Evolutionary conservation across 1,284 basidiomycete species (phyloP).

Genomic region (Fomitopsis betulina): DNA sequence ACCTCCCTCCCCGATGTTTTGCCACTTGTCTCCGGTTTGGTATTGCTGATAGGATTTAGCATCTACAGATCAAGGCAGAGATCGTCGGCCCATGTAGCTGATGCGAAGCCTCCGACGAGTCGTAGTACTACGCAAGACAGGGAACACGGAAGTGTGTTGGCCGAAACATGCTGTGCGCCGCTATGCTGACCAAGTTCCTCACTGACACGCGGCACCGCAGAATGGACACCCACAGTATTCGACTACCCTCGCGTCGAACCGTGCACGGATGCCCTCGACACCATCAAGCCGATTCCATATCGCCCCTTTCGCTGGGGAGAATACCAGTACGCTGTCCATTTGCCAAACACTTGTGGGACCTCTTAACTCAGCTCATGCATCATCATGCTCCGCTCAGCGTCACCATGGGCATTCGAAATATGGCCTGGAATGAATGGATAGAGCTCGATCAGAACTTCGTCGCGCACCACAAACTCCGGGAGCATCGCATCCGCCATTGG

Average conservation of each 20-base stretch:
- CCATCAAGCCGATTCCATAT: slow-evolving; percentile 53
- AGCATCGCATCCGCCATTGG: slow-evolving; percentile 45
- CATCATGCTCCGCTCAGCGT: slow-evolving; percentile 35
- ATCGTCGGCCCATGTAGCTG: neutral
- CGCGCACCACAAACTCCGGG: slow-evolving; percentile 48
- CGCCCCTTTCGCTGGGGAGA: slow-evolving; percentile 59
- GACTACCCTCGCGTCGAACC: slow-evolving; percentile 44
- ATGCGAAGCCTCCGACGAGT: neutral
- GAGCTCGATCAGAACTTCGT: slow-evolving; percentile 58
- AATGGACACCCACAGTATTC: slow-evolving; percentile 32
- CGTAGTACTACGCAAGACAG: neutral
- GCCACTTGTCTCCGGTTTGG: neutral
- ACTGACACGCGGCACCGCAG: slow-evolving; percentile 11
- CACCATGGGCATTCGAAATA: slow-evolving; percentile 66
- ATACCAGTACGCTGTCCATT: slow-evolving; percentile 45
- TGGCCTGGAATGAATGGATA: slow-evolving; percentile 68
- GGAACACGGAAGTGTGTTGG: neutral
- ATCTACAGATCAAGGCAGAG: neutral
- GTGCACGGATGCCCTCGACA: slow-evolving; percentile 32
- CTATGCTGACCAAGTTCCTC: neutral
- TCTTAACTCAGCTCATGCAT: neutral
- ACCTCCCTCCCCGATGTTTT: neutral
- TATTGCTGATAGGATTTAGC: neutral
- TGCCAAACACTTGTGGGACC: neutral
- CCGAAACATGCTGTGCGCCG: neutral